Evolutionary conservation across 352 stramenopile species (phyloP).

Genomic region (Phytophthora brassicae): DNA sequence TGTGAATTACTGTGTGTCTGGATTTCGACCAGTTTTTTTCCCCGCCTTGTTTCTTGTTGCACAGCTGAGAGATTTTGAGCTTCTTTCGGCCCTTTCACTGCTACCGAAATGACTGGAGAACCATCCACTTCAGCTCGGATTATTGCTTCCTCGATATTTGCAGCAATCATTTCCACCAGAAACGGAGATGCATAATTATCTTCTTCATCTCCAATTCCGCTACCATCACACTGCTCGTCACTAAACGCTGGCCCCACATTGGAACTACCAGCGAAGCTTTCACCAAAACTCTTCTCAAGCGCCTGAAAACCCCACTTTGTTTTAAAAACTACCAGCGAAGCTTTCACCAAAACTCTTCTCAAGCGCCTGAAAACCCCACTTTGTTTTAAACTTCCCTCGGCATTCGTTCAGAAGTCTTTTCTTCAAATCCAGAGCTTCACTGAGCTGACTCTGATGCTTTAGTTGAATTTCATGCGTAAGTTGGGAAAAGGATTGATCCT

Average conservation of each 20-base stretch:
- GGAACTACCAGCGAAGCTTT: constrained; percentile 19
- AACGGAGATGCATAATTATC: constrained; percentile 16
- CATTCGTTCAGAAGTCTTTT: constrained; percentile 28
- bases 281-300: constrained; percentile 14
- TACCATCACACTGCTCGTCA: neutral
- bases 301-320: constrained; percentile 13
- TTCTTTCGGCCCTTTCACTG: neutral
- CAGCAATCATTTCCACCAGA: constrained; percentile 25
- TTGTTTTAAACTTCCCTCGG: constrained; percentile 26
- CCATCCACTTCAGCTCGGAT: constrained; percentile 9
- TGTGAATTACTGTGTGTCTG: neutral
- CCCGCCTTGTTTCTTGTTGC: neutral
- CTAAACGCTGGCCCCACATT: constrained; percentile 17
- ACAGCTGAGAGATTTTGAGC: neutral
- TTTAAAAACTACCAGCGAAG: constrained; percentile 17
- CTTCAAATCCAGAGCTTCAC: constrained; percentile 36
- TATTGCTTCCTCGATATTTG: constrained; percentile 22
- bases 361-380: constrained; percentile 15
- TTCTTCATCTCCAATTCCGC: constrained; percentile 18
- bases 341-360: constrained; percentile 15
- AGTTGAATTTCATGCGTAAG: constrained; percentile 46
- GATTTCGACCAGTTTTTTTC: neutral
- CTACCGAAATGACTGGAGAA: neutral
- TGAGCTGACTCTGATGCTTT: constrained; percentile 37
- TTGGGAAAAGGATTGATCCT: constrained; percentile 33